Conservation (phyloP, 2,329 filamentous ascomycete genomes). For the Trichoderma aggressivum region DNA sequence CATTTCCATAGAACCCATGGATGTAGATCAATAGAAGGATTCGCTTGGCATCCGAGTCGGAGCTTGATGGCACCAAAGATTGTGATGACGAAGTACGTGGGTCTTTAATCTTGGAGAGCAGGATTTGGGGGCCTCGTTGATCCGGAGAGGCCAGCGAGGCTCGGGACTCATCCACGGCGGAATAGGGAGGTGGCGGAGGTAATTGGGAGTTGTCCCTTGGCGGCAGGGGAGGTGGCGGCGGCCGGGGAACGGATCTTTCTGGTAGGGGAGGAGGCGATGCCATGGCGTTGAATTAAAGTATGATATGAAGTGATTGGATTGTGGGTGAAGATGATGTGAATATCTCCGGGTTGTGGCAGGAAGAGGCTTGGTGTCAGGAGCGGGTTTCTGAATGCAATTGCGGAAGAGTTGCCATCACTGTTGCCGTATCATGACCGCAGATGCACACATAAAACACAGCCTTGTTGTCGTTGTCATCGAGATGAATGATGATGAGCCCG, state of each 20-base stretch:
- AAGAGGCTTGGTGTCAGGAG: background rate
- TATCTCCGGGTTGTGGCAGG: background rate
- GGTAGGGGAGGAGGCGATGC: slow-evolving; percentile 5
- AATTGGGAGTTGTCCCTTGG: background rate
- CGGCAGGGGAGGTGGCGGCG: background rate
- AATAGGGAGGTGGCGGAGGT: slow-evolving; percentile 16
- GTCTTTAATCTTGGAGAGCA: slow-evolving; percentile 30
- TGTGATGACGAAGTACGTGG: slow-evolving; percentile 50
- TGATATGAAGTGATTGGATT: background rate
- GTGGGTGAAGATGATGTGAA: background rate
- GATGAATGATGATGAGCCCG: background rate
- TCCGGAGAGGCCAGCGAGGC: background rate
- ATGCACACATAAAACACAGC: background rate
- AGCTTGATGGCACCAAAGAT: slow-evolving; percentile 36
- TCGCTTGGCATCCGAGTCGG: slow-evolving; percentile 37
- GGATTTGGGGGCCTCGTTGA: background rate
- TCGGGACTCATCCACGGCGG: background rate
- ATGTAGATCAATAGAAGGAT: slow-evolving; percentile 76
- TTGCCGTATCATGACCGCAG: background rate
- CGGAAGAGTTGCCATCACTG: background rate
- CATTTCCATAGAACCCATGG: slow-evolving; percentile 87
- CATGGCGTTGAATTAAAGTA: background rate
- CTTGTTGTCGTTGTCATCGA: background rate
- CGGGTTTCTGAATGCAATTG: background rate
- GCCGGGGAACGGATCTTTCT: background rate